These are phyloP conservation scores for Gyrodon lividus DNA, from an alignment of 768 basidiomycete species.

Conservation along the genomic window DNA sequence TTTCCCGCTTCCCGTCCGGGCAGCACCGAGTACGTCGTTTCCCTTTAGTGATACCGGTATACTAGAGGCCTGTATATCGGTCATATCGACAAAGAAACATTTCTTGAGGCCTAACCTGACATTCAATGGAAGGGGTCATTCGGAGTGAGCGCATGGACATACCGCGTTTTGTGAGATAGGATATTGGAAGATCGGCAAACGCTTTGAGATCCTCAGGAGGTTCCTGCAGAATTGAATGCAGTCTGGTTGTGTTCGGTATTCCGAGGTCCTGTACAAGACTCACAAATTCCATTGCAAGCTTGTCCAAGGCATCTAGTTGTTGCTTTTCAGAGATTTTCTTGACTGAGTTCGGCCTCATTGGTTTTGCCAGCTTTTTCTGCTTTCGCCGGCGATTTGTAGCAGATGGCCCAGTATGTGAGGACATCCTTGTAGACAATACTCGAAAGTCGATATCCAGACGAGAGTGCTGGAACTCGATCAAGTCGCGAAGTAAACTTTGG, in stretches of 20 bases:
- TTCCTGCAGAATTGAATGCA: conserved; percentile 40
- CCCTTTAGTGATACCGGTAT: conserved; percentile 61
- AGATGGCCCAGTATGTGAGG: conserved; percentile 21
- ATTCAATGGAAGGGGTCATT: conserved; percentile 3
- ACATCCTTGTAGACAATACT: conserved; percentile 12
- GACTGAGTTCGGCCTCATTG: conserved; percentile 26
- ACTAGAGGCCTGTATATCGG: conserved; percentile 68
- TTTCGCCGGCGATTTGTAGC: conserved; percentile 7
- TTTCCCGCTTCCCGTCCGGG: conserved; percentile 72
- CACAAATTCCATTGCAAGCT: conserved; percentile 51
- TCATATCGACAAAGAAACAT: conserved; percentile 83
- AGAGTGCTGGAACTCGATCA: neutral
- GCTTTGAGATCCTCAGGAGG: conserved; percentile 45
- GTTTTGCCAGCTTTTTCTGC: conserved; percentile 16
- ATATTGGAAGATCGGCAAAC: conserved; percentile 79
- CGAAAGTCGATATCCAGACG: neutral
- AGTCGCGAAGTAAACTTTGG: too few species aligned
- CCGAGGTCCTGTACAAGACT: conserved; percentile 14
- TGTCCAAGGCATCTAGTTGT: conserved; percentile 50
- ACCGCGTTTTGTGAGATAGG: conserved; percentile 74
- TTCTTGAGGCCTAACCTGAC: conserved; percentile 70
- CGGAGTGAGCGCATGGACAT: neutral
- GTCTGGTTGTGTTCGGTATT: conserved; percentile 4
- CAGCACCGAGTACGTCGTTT: conserved; percentile 66
- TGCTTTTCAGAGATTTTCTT: conserved; percentile 49